Percentiles rank a stretch among this genome's conserved stretches.
Evolutionary conservation across 2,329 filamentous ascomycete species (phyloP).

Genomic region (Rhynchosporium agropyri): DNA sequence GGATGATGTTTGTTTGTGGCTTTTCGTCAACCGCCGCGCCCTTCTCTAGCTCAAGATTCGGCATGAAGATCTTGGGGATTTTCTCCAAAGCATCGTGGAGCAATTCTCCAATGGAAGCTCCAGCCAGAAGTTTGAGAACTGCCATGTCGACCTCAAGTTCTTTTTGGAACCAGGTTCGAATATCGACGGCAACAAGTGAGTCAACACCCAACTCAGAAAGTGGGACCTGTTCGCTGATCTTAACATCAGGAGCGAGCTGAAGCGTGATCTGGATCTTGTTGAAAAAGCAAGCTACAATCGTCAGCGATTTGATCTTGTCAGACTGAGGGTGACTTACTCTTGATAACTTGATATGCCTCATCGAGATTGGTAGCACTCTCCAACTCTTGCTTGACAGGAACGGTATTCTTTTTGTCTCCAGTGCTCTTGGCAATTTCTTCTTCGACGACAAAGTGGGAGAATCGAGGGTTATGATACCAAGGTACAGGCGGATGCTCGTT

Average conservation of each 20-base stretch:
- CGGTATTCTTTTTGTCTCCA: constrained; percentile 40
- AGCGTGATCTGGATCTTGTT: constrained; percentile 37
- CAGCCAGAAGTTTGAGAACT: constrained; percentile 27
- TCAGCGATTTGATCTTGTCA: not conserved
- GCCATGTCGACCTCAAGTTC: constrained; percentile 43
- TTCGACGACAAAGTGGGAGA: constrained; percentile 3
- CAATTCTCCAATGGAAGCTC: constrained; percentile 18
- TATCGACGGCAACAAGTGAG: constrained; percentile 28
- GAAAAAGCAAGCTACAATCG: constrained; percentile 34
- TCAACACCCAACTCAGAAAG: constrained; percentile 43
- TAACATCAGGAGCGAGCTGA: constrained; percentile 42
- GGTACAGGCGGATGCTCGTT: not conserved
- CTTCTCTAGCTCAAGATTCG: not conserved
- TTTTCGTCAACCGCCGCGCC: not conserved
- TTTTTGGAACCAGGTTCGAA: constrained; percentile 51
- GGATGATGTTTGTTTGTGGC: not conserved
- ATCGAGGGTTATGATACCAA: constrained; percentile 10
- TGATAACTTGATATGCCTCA: constrained; percentile 10
- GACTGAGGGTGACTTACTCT: constrained; percentile 3
- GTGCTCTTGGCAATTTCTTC: constrained; percentile 38
- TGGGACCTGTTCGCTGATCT: constrained; percentile 1
- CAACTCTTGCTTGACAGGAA: constrained; percentile 1
- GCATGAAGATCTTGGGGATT: not conserved
- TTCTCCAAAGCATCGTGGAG: not conserved
- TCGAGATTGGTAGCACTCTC: constrained; percentile 10